Conservation (phyloP, 495 filamentous ascomycete species). For the Daldinia loculata region DNA sequence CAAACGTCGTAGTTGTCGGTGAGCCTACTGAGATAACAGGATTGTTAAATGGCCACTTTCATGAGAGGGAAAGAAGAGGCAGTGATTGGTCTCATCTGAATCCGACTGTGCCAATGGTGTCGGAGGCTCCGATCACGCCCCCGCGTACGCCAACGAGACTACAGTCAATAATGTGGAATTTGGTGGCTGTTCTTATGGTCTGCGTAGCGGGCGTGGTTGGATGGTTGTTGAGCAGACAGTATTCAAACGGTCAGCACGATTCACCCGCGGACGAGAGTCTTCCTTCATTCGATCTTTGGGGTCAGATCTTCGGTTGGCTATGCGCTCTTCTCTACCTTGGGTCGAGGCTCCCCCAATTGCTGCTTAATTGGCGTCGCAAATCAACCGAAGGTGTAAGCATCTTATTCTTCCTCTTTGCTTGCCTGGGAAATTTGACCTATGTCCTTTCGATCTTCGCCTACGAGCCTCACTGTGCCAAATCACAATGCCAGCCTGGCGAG, state of each 20-base stretch:
- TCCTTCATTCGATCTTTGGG: constrained; percentile 73
- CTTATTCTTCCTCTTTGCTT: constrained; percentile 96
- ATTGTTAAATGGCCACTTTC: constrained; percentile 44
- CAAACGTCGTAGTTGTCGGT: constrained; percentile 14
- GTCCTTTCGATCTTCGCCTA: constrained; percentile 91
- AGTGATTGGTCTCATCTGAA: constrained; percentile 73
- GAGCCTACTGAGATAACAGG: constrained; percentile 55
- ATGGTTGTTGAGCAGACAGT: constrained; percentile 75
- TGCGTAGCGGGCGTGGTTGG: constrained; percentile 82
- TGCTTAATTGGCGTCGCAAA: constrained; percentile 89
- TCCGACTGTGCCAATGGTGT: constrained; percentile 76
- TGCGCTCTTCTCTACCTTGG: constrained; percentile 90
- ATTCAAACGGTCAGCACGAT: constrained; percentile 33
- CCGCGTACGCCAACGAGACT: constrained; percentile 55
- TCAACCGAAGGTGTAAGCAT: constrained; percentile 89
- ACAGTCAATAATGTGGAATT: constrained; percentile 75
- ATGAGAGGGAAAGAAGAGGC: constrained; percentile 55
- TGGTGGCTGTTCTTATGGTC: constrained; percentile 75
- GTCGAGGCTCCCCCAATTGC: constrained; percentile 84
- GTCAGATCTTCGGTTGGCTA: constrained; percentile 86
- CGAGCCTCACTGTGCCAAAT: constrained; percentile 66
- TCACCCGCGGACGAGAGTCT: constrained; percentile 36
- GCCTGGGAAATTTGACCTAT: constrained; percentile 92
- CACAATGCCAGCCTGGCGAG: constrained; percentile 64
- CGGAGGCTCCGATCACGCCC: constrained; percentile 46